phyloP scores from a whole-genome alignment of 1,139 yeast genomes.

The Candida labiduridarum region DNA sequence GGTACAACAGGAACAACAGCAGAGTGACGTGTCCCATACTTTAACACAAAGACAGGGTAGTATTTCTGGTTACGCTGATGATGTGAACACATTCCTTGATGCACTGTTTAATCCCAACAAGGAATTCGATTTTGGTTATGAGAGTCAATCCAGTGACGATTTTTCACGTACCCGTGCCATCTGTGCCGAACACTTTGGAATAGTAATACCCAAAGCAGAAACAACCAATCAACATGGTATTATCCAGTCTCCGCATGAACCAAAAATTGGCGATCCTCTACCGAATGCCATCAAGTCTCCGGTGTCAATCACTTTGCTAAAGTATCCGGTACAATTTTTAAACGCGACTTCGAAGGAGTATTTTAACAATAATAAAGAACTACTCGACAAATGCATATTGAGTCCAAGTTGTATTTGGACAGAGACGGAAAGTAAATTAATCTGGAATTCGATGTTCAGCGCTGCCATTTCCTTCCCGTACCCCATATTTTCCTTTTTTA shows the following conservation, averaged over 20 bases:
- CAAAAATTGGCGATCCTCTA: constrained; percentile 11
- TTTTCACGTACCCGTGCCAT: constrained; percentile 11
- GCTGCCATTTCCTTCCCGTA: constrained; percentile 28
- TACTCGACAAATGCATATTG: background rate
- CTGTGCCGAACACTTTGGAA: constrained; percentile 10
- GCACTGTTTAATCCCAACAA: background rate
- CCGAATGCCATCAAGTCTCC: constrained; percentile 19
- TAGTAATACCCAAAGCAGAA: constrained; percentile 1
- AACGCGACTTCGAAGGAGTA: background rate
- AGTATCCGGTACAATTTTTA: constrained; percentile 4
- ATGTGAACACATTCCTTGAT: background rate
- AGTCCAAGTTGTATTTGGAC: constrained; percentile 13
- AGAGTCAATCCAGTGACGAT: constrained; percentile 11
- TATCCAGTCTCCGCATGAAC: background rate
- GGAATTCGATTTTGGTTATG: constrained; percentile 11
- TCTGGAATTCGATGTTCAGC: constrained; percentile 36
- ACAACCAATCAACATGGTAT: background rate
- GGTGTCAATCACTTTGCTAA: constrained; percentile 7
- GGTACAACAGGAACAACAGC: constrained; percentile 5
- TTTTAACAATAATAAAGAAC: background rate
- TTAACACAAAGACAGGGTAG: background rate
- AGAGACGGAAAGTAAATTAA: constrained; percentile 12
- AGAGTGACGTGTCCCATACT: background rate
- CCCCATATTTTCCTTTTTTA: constrained; percentile 36
- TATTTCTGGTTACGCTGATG: background rate